These are phyloP conservation scores for Hemisphaericaspora subhashii DNA, from an alignment of 1,139 yeast species.

Conservation along the genomic window DNA sequence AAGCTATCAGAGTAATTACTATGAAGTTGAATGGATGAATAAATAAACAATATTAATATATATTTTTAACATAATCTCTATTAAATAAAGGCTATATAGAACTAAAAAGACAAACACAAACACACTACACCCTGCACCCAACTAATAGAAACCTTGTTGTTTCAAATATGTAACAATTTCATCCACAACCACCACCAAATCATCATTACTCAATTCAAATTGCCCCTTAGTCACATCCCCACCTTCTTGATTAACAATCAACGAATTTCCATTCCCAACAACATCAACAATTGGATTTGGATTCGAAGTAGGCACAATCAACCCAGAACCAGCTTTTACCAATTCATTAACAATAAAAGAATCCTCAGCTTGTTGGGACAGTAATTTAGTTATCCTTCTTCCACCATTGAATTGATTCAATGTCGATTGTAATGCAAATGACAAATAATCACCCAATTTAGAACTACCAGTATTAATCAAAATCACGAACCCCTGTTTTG, in stretches of 20 bases:
- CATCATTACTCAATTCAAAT: slow-evolving; percentile 14
- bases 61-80: no score
- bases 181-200: slow-evolving; percentile 56
- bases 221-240: slow-evolving; percentile 12
- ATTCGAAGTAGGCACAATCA: slow-evolving; percentile 56
- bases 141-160: slow-evolving; percentile 67
- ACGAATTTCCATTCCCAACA: slow-evolving; percentile 37
- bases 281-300: slow-evolving; percentile 44
- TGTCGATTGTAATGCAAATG: slow-evolving; percentile 85
- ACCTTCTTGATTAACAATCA: slow-evolving; percentile 24
- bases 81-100: no score
- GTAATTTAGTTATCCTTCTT: slow-evolving; percentile 75
- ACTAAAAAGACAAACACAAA: no score
- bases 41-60: no score
- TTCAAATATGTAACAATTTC: slow-evolving; percentile 70
- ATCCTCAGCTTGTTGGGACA: slow-evolving; percentile 47
- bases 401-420: slow-evolving; percentile 88
- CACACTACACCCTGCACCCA: no score
- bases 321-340: slow-evolving; percentile 88
- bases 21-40: no score
- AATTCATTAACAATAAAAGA: slow-evolving; percentile 74
- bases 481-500: slow-evolving; percentile 81
- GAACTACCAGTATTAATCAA: slow-evolving; percentile 56
- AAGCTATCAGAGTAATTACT: no score
- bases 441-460: slow-evolving; percentile 51